Conservation (phyloP, 2,329 filamentous ascomycete species). For the Neonectria magnoliae region DNA sequence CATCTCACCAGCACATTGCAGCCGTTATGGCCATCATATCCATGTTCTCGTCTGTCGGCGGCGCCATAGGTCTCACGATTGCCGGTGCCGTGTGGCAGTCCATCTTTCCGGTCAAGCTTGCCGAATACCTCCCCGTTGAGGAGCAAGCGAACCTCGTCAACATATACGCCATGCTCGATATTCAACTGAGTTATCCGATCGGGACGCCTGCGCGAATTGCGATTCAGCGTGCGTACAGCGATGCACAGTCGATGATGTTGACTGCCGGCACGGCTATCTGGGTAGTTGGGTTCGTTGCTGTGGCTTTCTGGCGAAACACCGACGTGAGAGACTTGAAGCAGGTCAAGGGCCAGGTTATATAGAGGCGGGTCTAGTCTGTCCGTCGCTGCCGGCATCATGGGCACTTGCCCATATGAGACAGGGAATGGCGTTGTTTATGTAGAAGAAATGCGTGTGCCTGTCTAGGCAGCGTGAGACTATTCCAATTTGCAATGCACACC, state of each 20-base stretch:
- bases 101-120: neutral
- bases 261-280: neutral
- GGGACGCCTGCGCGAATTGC: neutral
- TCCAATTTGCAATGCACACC: no score
- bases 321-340: neutral
- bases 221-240: neutral
- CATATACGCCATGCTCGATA: neutral
- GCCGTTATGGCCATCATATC: conserved; percentile 46
- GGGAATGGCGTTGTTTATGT: no score
- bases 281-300: neutral
- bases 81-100: conserved; percentile 46
- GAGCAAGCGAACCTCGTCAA: neutral
- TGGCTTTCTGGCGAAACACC: neutral
- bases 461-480: no score
- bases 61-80: conserved; percentile 46
- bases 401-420: no score
- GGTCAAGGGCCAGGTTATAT: neutral
- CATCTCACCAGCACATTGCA: conserved; percentile 47
- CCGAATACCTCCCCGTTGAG: neutral
- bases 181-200: neutral
- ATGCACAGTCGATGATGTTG: neutral
- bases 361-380: neutral
- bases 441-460: no score
- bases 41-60: conserved; percentile 46
- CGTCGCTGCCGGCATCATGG: no score